Evolutionary conservation across 2,329 filamentous ascomycete species (phyloP), one percentile per base, ranked within the genome.

Genomic region (Akanthomyces lecanii): DNA sequence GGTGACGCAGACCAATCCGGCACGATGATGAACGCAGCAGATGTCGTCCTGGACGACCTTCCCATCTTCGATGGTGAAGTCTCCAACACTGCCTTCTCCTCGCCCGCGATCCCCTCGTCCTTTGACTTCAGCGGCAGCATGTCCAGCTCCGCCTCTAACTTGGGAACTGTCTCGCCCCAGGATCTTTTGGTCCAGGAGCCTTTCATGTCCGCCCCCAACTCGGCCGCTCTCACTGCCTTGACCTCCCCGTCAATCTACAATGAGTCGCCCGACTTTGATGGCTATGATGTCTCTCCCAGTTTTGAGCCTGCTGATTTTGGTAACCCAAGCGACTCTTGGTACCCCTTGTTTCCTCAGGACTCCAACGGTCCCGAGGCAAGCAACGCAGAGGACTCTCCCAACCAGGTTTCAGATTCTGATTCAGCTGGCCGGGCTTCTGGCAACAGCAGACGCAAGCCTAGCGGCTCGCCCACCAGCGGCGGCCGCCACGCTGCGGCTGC

Each of bases 181-280:
- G 92, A 97, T 71, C 81, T 96, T 67, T 78, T 89, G 68, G 81
- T 93, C 69, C 85, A 86, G 68, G 86, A 90, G 70, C 81, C 83
- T 64, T 86, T 86, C 71, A 81, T 85, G 72, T 96, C 91, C 66
- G 86, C 91, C 44, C 92, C 92, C 36, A 91, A 91, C 71, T 96
- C 92, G 2, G 83, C 88, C 53, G 87, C 90, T 40, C 86, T 95
- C 72, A 96, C 92, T 42, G 87, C 92, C 66, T 73, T 97, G 75
- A 96, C 92, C 63, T 95, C 92, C 65, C 92, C 92, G 51, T 91
- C 89, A n/a, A 81, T 86, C 63, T 88, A 86, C 70, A 84, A 90
- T 72, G 90, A 88, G 70, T 96, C 91, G 59, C 91, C 91, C 12
- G 89, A 86, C 64, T 87, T 89, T 71, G 88, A 91, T 69, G 83